Percentiles rank a stretch among this genome's conserved stretches.
These are phyloP conservation scores for Chlamydomonas sp. DNA, from an alignment of 139 green algal species.

Conservation along the genomic window DNA sequence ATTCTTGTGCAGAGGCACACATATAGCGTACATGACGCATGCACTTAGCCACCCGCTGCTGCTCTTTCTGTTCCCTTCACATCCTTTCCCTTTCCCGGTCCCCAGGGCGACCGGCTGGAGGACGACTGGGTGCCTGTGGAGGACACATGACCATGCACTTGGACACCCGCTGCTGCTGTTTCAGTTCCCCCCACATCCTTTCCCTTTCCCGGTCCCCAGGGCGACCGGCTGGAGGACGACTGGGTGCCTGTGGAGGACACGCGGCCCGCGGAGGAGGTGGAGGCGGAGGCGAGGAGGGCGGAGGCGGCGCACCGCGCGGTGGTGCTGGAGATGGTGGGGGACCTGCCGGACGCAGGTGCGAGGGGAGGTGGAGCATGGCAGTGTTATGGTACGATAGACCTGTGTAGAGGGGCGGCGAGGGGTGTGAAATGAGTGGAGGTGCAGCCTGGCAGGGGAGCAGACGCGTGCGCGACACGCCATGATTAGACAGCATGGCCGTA, in stretches of 20 bases:
- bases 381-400: neutral
- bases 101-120: constrained; percentile 88
- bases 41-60: too few relatives aligned
- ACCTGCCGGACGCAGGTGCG: constrained; percentile 56
- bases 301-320: constrained; percentile 92
- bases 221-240: constrained; percentile 95
- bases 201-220: constrained; percentile 39
- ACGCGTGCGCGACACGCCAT: too few relatives aligned
- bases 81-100: too few relatives aligned
- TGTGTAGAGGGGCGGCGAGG: neutral
- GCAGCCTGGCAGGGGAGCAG: too few relatives aligned
- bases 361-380: neutral
- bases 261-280: constrained; percentile 81
- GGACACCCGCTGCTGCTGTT: too few relatives aligned
- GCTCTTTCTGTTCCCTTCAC: too few relatives aligned
- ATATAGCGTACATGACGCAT: constrained; percentile 63
- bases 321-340: constrained; percentile 98
- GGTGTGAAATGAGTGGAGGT: too few relatives aligned
- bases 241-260: constrained; percentile 88
- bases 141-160: constrained; percentile 57
- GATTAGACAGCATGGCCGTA: too few relatives aligned
- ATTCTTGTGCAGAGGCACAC: constrained; percentile 47
- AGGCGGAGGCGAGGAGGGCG: constrained; percentile 73
- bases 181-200: neutral
- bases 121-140: constrained; percentile 92